Evolutionary conservation across 441 rosid species (phyloP).

Genomic region (Brassica balearica): DNA sequence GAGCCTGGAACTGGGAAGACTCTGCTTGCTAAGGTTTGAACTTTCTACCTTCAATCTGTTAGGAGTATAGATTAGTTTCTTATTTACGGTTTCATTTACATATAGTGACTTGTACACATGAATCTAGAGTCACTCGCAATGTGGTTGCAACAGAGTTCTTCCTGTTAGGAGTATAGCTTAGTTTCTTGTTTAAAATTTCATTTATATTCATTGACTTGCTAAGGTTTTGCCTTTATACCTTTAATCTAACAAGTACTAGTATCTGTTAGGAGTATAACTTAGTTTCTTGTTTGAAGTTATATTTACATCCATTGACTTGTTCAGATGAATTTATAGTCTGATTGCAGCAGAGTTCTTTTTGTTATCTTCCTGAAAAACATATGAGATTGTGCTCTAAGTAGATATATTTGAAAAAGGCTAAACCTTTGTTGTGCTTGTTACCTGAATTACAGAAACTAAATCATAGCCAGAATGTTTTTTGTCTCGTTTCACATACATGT

Average conservation of each 20-base stretch:
- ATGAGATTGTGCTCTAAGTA: too few species aligned
- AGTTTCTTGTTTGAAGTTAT: background rate
- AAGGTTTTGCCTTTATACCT: background rate
- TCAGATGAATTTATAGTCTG: background rate
- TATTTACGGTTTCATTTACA: background rate
- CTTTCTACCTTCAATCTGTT: slow-evolving; percentile 9
- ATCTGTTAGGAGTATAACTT: background rate
- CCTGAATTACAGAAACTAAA: background rate
- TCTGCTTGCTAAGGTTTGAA: slow-evolving; percentile 85
- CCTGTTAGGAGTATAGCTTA: background rate
- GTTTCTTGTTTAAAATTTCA: background rate
- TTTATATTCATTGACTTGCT: background rate
- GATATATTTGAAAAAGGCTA: background rate
- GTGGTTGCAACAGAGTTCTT: background rate
- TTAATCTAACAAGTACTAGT: background rate
- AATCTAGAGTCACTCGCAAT: background rate
- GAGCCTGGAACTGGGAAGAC: slow-evolving; percentile 99
- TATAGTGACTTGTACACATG: background rate
- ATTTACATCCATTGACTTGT: background rate
- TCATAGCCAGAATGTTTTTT: background rate
- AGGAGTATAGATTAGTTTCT: background rate
- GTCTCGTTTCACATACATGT: background rate
- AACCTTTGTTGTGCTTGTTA: background rate
- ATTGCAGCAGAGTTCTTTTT: background rate
- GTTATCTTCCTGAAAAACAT: background rate